Conservation (phyloP, 495 filamentous ascomycete species). For the Lepraria neglecta region DNA sequence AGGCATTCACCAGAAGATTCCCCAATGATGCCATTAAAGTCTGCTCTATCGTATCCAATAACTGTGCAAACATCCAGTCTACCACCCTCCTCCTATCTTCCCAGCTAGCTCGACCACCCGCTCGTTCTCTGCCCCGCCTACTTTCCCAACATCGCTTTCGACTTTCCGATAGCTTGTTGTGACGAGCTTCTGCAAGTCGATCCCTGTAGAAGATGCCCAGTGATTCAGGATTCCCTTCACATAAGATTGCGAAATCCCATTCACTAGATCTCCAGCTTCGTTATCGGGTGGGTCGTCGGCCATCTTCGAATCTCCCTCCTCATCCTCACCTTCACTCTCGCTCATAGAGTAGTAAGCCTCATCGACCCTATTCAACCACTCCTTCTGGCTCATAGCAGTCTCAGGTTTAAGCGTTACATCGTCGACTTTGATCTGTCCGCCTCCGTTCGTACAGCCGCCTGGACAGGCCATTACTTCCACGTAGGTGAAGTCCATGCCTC, state of each 20-base stretch:
- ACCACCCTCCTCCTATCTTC: constrained; percentile 90
- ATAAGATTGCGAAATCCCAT: constrained; percentile 50
- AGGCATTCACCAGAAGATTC: not conserved
- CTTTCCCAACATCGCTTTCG: constrained; percentile 89
- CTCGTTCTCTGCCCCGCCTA: constrained; percentile 58
- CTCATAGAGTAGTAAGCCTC: constrained; percentile 87
- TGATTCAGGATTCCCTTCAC: constrained; percentile 48
- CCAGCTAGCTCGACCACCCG: constrained; percentile 83
- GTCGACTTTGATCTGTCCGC: constrained; percentile 85
- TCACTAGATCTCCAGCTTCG: constrained; percentile 33
- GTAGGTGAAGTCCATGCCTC: constrained; percentile 63
- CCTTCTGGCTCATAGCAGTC: constrained; percentile 33
- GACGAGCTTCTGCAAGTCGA: constrained; percentile 63
- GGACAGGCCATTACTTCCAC: constrained; percentile 99
- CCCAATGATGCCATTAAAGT: too few relatives aligned
- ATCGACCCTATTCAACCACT: constrained; percentile 80
- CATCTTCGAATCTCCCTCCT: constrained; percentile 22
- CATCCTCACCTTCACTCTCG: constrained; percentile 31
- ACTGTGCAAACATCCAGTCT: not conserved
- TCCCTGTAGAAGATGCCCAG: constrained; percentile 66
- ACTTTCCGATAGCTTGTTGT: constrained; percentile 87
- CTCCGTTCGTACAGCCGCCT: constrained; percentile 94
- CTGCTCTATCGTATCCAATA: not conserved
- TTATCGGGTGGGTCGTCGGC: constrained; percentile 8
- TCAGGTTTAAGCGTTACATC: constrained; percentile 49